Evolutionary conservation across 192 early-diverging fungal species (phyloP).

Genomic region (Coemansia sp.): DNA sequence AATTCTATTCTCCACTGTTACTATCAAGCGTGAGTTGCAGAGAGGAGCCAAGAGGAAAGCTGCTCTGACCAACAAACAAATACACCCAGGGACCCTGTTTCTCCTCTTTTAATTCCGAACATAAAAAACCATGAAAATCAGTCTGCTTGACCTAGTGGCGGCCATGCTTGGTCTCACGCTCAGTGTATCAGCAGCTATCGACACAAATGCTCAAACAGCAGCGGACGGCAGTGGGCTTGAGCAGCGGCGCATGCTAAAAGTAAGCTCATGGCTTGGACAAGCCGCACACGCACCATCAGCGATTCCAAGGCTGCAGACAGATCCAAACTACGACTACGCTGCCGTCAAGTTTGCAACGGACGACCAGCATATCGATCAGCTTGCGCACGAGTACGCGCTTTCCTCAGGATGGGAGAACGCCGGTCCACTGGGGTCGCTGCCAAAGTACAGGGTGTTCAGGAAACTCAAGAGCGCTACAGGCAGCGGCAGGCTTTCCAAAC

Average conservation of each 20-base stretch:
- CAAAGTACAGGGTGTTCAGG: slow-evolving; percentile 45
- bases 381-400: slow-evolving; percentile 23
- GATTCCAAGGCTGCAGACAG: slow-evolving; percentile 23
- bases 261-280: slow-evolving; percentile 22
- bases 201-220: not conserved
- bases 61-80: not conserved
- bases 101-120: no score
- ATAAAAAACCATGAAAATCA: slow-evolving; percentile 12
- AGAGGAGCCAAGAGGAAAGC: no score
- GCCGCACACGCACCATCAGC: slow-evolving; percentile 15
- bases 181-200: not conserved
- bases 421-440: slow-evolving; percentile 34
- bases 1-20: no score
- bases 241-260: not conserved
- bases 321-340: slow-evolving; percentile 34
- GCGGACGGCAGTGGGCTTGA: not conserved
- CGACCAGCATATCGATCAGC: slow-evolving; percentile 7
- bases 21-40: no score
- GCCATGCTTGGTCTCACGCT: not conserved
- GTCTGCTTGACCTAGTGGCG: slow-evolving; percentile 7
- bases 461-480: slow-evolving; percentile 2
- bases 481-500: not conserved
- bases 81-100: no score
- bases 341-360: slow-evolving; percentile 41
- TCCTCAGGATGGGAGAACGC: slow-evolving; percentile 40